Percentiles rank a stretch among this genome's conserved stretches.
phyloP scores from a whole-genome alignment of 306 rosid genomes.

The Inga leiocalycina region DNA sequence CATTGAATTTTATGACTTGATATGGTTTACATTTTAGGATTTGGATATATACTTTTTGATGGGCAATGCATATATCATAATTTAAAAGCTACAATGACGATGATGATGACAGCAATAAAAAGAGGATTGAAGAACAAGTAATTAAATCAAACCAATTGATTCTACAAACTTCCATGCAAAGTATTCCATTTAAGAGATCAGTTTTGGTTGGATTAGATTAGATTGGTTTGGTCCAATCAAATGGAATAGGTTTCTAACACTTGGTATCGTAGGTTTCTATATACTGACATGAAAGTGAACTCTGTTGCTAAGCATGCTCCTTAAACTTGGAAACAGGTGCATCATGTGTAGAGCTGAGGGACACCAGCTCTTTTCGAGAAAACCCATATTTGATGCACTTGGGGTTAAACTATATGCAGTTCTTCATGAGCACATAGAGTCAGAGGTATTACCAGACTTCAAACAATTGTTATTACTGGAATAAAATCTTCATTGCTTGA shows the following conservation, averaged over 20 bases:
- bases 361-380: slow-evolving; percentile 74
- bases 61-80: not conserved
- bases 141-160: not conserved
- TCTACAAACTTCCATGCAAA: not conserved
- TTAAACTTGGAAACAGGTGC: slow-evolving; percentile 67
- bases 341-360: slow-evolving; percentile 99
- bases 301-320: slow-evolving; percentile 23
- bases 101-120: not conserved
- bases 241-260: not conserved
- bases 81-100: not conserved
- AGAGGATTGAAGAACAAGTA: not conserved
- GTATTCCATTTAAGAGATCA: not conserved
- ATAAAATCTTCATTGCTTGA: slow-evolving; percentile 33
- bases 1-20: not conserved
- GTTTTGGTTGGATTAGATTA: not conserved
- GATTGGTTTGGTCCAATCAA: not conserved
- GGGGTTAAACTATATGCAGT: slow-evolving; percentile 84
- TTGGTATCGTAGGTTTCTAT: not conserved
- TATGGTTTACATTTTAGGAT: not conserved
- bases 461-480: slow-evolving; percentile 31
- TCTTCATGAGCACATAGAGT: slow-evolving; percentile 76
- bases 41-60: not conserved
- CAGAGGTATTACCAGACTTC: slow-evolving; percentile 60
- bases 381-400: slow-evolving; percentile 87
- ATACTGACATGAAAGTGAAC: slow-evolving; percentile 30